These are phyloP conservation scores for Vigna nakashimae DNA, from an alignment of 306 rosid species.

Conservation along the genomic window DNA sequence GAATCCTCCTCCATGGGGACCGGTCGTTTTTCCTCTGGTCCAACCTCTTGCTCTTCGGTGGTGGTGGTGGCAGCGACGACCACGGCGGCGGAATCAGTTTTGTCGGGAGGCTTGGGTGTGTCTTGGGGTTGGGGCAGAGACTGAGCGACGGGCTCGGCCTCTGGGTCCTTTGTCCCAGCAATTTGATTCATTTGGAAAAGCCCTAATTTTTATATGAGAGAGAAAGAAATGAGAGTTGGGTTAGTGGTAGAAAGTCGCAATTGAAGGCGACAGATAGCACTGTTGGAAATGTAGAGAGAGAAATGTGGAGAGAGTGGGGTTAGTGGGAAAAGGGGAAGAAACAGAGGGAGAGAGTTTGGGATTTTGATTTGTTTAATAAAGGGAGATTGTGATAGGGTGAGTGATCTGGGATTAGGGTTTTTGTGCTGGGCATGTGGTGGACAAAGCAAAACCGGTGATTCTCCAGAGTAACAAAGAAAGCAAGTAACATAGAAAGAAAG, in stretches of 20 bases:
- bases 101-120: conserved; percentile 49
- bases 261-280: conserved; percentile 98
- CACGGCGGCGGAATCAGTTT: conserved; percentile 44
- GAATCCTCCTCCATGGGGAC: conserved; percentile 82
- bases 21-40: conserved; percentile 37
- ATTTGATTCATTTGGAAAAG: conserved; percentile 70
- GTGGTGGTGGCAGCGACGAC: conserved; percentile 12
- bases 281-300: conserved; percentile 56
- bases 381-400: not conserved
- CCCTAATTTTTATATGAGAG: conserved; percentile 62
- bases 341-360: conserved; percentile 45
- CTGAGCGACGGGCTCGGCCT: conserved; percentile 63
- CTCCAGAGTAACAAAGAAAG: not conserved
- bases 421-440: conserved; percentile 10
- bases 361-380: conserved; percentile 36
- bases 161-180: conserved; percentile 62
- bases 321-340: conserved; percentile 46
- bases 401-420: conserved; percentile 5
- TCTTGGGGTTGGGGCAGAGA: conserved; percentile 46
- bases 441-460: not conserved
- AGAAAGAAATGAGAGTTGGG: conserved; percentile 29
- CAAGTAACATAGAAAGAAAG: too few species aligned
- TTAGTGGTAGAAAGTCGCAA: conserved; percentile 92
- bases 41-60: conserved; percentile 54
- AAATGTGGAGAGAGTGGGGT: conserved; percentile 51